Conservation (phyloP, 345 rosid species). For the Melaleuca quinquenervia region DNA sequence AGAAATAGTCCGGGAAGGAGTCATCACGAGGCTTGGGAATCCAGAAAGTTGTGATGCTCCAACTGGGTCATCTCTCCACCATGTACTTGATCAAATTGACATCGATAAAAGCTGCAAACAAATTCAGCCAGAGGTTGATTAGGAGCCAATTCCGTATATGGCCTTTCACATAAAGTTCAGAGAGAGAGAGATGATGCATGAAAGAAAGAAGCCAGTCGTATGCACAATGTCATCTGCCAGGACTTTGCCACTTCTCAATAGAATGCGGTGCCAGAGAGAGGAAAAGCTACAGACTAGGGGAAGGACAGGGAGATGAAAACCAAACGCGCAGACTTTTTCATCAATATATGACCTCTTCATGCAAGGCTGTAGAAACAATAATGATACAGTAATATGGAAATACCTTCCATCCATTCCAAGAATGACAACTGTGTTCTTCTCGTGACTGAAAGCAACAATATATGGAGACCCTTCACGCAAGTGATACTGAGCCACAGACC, state of each 20-base stretch:
- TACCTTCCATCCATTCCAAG: constrained; percentile 98
- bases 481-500: constrained; percentile 94
- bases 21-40: constrained; percentile 41
- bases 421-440: constrained; percentile 76
- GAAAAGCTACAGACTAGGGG: neutral
- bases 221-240: neutral
- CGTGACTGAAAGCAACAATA: constrained; percentile 88
- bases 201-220: neutral
- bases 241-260: neutral
- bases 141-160: neutral
- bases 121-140: neutral
- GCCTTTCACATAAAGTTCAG: neutral
- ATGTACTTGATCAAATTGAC: constrained; percentile 74
- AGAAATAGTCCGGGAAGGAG: neutral
- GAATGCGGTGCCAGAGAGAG: neutral
- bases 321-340: neutral
- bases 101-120: constrained; percentile 72
- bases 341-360: neutral
- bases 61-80: constrained; percentile 95
- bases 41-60: constrained; percentile 73
- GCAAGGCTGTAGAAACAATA: neutral
- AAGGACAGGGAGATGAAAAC: neutral
- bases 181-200: neutral
- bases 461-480: constrained; percentile 77
- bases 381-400: neutral